Evolutionary conservation across 176 grass and related monocot genomes (phyloP), one percentile per base, ranked within the genome.

Genomic region (Miscanthus lutarioriparius): DNA sequence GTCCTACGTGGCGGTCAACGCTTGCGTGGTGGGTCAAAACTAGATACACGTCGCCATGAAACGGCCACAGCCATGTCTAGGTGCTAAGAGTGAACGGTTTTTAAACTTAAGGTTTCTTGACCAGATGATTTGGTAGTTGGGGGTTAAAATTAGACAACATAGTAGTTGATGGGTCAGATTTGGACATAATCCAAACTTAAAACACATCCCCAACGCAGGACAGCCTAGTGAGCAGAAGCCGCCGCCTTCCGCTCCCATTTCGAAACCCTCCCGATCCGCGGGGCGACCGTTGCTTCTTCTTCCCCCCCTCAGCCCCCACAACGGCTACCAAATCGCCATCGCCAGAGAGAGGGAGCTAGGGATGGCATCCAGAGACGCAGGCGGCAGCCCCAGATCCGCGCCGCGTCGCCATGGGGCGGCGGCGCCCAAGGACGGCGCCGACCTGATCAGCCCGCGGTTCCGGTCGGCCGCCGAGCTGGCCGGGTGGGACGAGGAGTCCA

Each of bases 401-500:
- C 75, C 43, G 36, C 81, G 40, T 30, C 76, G 75, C n/a, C 27
- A 25, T 30, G 39, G 37, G 13, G 8, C 74, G 14, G 68, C 78
- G 15, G 80, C 27, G 62, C 8, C 67, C 67, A 93, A 94, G 87
- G 87, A 86, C 26, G 84, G 64, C 20, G 36, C 62, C 2, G 72
- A 76, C 40, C 40, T 95, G 7, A 85, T 98, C 73, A 95, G 93
- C 58, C 96, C 93, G 1, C 89, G 93, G 1, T 98, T 98, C 89
- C 89, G 96, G 2, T 95, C 92, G 6, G 96, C 91, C 1, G 96
- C 93, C 40, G 96, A 79, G 54, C 48, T 91, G 35, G 96, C 93
- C 26, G 93, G 93, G 38, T 98, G 96, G 96, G 96, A 98, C 77
- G 96, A 98, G 85, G 96, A 95, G 76, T 88, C 96, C 37, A 63